Base-by-base conservation (phyloP, 495 filamentous ascomycete genomes). In the Tetracladium marchalianum region DNA sequence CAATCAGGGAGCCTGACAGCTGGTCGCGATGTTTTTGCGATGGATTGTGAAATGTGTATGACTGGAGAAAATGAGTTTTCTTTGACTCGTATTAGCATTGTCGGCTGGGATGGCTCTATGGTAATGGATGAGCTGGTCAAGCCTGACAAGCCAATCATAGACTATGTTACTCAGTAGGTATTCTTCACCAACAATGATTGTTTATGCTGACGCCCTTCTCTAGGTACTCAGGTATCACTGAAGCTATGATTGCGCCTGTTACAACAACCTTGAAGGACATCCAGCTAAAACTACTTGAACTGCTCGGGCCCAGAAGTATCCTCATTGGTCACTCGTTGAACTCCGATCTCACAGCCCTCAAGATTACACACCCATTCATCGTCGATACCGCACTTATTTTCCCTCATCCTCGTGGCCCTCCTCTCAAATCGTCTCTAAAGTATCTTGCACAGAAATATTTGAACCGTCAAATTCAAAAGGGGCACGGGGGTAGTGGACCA, bases 11-110 rank as follows among this genome's bases (percentile, higher is more conserved):
- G 85, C 57, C 67, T 95, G 44, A 92, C 89, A 1, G 86, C 77
- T 11, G 93, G 90, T 15, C 77, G 85, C 35, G 77, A 82, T n/a
- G 67, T 97, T 6, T 63, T 92, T 17, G 81, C 87, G 9, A 71
- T 98, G 41, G 92, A 98, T 55, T 98, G 92, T 60, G 92, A 98
- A 60, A 98, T 98, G 92, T 95, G 88, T 56, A 75, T 81, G 58
- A 90, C 89, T 0, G 82, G 82, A 50, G 77, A 75, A 15, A 76
- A 75, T 8, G 75, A 83, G 40, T 82, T 77, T 18, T 89, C 88
- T 39, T 76, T 98, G 39, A 90, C 92, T 0, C 78, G 92, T 24
- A 82, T 97, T 61, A 93, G 86, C 60, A 52, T 98, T 19, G 66
- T 97, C 7, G 65, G 74, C 40, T 98, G 92, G 92, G 84, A 87